Percentiles rank a stretch among this genome's conserved stretches.
phyloP scores from a whole-genome alignment of 1,284 basidiomycete genomes.

The Stereum hirsutum region DNA sequence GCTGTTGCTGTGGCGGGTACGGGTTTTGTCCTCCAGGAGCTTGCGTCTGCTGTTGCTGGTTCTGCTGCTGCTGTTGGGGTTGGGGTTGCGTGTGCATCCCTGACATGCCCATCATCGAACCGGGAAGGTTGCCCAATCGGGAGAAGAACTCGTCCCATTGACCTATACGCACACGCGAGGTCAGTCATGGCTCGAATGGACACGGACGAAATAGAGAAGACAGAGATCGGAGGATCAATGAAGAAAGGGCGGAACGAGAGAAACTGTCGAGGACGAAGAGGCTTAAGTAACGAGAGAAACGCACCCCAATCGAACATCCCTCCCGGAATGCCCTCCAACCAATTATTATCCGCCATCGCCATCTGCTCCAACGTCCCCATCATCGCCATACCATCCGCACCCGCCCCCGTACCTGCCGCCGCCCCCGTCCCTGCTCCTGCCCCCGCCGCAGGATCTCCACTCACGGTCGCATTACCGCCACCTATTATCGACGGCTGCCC shows the following conservation, averaged over 20 bases:
- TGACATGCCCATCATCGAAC: too few relatives aligned
- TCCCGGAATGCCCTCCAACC: constrained; percentile 76
- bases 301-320: constrained; percentile 83
- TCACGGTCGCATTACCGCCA: too few relatives aligned
- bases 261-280: constrained; percentile 6
- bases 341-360: constrained; percentile 58
- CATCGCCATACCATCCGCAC: constrained; percentile 8
- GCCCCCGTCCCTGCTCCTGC: too few relatives aligned
- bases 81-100: constrained; percentile 1
- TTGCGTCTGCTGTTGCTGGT: too few relatives aligned
- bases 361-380: constrained; percentile 44
- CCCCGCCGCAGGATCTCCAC: too few relatives aligned
- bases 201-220: background rate
- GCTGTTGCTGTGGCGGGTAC: too few relatives aligned
- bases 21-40: too few relatives aligned
- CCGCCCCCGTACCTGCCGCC: too few relatives aligned
- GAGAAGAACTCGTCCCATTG: constrained; percentile 75
- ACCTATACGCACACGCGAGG: constrained; percentile 29
- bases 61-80: too few relatives aligned
- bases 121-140: constrained; percentile 22
- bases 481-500: constrained; percentile 41
- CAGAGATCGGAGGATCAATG: background rate
- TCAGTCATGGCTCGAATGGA: background rate
- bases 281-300: constrained; percentile 23
- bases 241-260: background rate